These are phyloP conservation scores for Lactifluus echinatus DNA, from an alignment of 768 basidiomycete genomes.

Conservation along the genomic window DNA sequence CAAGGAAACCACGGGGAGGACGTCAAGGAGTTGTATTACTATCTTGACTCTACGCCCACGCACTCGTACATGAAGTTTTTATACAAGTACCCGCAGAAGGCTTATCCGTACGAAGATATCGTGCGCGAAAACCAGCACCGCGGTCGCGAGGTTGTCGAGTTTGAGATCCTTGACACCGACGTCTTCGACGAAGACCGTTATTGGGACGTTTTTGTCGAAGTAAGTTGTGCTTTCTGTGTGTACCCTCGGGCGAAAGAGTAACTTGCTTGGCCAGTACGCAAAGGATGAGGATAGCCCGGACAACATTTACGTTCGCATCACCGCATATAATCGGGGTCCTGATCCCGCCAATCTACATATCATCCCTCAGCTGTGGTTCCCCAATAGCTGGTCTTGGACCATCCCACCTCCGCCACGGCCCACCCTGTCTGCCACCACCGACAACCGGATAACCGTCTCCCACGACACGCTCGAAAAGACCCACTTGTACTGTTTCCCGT, in stretches of 20 bases:
- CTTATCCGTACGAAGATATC: constrained; percentile 90
- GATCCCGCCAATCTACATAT: constrained; percentile 91
- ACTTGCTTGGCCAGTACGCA: constrained; percentile 58
- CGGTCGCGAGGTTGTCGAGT: constrained; percentile 80
- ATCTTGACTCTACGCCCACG: constrained; percentile 96
- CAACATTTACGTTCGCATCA: constrained; percentile 86
- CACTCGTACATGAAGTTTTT: constrained; percentile 99
- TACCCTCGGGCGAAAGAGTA: no score
- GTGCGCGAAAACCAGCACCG: constrained; percentile 78
- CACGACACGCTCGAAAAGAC: constrained; percentile 71
- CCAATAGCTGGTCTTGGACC: constrained; percentile 98
- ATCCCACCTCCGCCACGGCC: constrained; percentile 59
- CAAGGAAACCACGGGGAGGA: constrained; percentile 99
- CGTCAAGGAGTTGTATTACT: constrained; percentile 98
- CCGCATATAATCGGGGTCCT: constrained; percentile 92
- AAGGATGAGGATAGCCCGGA: constrained; percentile 93
- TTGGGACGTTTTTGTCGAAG: constrained; percentile 99
- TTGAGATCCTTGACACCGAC: constrained; percentile 89
- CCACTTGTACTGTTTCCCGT: constrained; percentile 82
- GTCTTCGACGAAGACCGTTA: constrained; percentile 88
- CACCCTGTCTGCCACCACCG: constrained; percentile 44
- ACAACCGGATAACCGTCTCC: constrained; percentile 57
- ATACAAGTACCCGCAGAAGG: constrained; percentile 95
- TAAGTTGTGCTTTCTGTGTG: constrained; percentile 30
- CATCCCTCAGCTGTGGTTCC: constrained; percentile 94